phyloP scores from a whole-genome alignment of 140 eudicot genomes.

The Ambrosia hybrid region DNA sequence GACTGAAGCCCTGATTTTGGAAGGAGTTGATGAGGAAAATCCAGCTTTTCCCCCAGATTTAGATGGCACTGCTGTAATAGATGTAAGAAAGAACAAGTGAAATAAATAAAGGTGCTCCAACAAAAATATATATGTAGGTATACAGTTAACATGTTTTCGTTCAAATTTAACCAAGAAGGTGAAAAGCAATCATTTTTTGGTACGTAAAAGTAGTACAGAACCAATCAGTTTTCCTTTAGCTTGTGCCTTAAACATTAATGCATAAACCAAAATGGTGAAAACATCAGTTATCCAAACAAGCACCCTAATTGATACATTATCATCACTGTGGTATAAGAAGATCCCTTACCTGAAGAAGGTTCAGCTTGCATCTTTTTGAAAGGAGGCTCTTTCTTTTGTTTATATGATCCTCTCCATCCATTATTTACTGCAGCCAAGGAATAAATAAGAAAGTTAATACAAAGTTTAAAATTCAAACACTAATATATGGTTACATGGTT shows the following conservation, averaged over 20 bases:
- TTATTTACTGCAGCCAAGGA: constrained; percentile 56
- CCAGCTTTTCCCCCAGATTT: constrained; percentile 65
- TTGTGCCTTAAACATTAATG: too few species aligned
- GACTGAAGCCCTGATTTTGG: constrained; percentile 66
- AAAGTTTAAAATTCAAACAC: background rate
- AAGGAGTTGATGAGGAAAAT: constrained; percentile 35
- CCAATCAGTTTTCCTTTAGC: too few species aligned
- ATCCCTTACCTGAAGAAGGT: constrained; percentile 63
- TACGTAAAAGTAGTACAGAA: background rate
- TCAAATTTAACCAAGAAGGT: background rate
- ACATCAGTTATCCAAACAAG: background rate
- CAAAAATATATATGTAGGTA: constrained; percentile 20
- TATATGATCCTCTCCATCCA: constrained; percentile 63
- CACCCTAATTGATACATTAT: constrained; percentile 5
- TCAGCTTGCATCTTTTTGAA: constrained; percentile 72
- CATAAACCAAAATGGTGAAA: background rate
- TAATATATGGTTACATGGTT: background rate
- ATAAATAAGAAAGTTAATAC: background rate
- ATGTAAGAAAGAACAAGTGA: background rate
- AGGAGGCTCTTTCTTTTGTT: constrained; percentile 84
- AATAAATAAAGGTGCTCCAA: constrained; percentile 14
- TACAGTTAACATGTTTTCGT: constrained; percentile 7
- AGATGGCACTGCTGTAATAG: constrained; percentile 50
- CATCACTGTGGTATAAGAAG: constrained; percentile 6
- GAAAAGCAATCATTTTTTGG: background rate